Base-by-base conservation (phyloP, 2,329 filamentous ascomycete species). In the Botryotinia narcissicola region DNA sequence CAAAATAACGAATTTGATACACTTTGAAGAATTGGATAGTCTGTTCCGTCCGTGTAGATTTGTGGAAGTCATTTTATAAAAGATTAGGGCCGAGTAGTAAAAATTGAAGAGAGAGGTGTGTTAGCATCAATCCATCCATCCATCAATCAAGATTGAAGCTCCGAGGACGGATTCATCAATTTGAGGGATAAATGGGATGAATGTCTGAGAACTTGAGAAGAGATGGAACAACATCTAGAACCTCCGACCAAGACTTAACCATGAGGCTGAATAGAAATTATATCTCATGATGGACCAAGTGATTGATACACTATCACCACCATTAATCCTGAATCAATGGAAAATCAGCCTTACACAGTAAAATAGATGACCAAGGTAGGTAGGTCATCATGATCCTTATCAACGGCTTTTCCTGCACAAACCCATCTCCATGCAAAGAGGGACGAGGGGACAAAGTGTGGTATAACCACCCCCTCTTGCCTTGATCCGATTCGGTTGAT, bases 11-110 rank as follows among this genome's bases (percentile, higher is more conserved):
- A 66, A 40, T 57, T 69, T 40, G 66, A 69, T 42, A 42, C 48
- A 51, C 35, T 51, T 66, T 46, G 44, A 10, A 29, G 10, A 6
- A 16, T 54, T 54, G 25, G 51, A 66, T 66, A 35, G 29, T 66
- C 42, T 68, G 35, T 68, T 32, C 10, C 37, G 66, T 37, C 37
- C 29, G 44, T 40, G 46, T 61, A 57, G 35, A 35, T 63, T 62
- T 64, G 59, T 64, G 44, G 59, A 71, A 46, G 60, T 64, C 70
- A 71, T 71, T 71, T 71, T 44, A 70, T 6, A 59, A 57, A 60
- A 44, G 14, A 64, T 42, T 44, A 66, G 60, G 35, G 14, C 70
- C 70, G 60, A 71, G 60, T 37, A 37, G 46, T n/a, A 8, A 51
- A 67, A 44, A 51, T 67, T 1, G 22, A 51, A 20, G 44, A 51